phyloP scores from a whole-genome alignment of 1,139 yeast species.

The Pichia inconspicua region DNA sequence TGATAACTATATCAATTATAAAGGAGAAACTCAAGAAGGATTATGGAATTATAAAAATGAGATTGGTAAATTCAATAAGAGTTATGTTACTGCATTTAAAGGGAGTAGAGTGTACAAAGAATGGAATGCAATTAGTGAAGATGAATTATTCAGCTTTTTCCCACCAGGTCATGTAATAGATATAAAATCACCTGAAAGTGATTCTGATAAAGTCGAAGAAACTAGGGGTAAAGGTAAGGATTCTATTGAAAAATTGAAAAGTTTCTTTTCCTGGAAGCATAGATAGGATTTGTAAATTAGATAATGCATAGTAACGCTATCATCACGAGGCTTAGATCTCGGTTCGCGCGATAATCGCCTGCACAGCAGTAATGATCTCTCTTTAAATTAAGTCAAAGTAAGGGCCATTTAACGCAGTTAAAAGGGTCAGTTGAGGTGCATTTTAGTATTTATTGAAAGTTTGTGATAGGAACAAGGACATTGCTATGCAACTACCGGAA shows the following conservation, averaged over 20 bases:
- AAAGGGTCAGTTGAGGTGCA: background rate
- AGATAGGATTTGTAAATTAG: background rate
- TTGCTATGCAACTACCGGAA: background rate
- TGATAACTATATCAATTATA: conserved; percentile 44
- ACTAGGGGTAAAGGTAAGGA: background rate
- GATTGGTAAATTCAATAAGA: conserved; percentile 41
- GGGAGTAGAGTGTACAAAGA: conserved; percentile 57
- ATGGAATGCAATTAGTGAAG: conserved; percentile 72
- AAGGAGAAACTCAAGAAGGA: conserved; percentile 24
- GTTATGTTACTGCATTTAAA: conserved; percentile 61
- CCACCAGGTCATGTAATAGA: conserved; percentile 58
- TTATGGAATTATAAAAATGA: conserved; percentile 32
- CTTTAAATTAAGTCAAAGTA: too few relatives aligned
- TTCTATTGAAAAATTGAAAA: background rate
- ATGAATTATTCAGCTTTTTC: conserved; percentile 79
- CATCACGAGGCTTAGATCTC: too few relatives aligned
- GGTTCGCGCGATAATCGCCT: too few relatives aligned
- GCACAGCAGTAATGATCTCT: too few relatives aligned
- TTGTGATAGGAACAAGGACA: background rate
- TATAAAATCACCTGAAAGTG: background rate
- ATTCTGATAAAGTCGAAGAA: background rate
- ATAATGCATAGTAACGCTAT: too few relatives aligned
- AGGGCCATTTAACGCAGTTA: too few relatives aligned
- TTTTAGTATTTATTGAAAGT: conserved; percentile 40
- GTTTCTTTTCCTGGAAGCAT: background rate